Evolutionary conservation across 2,329 filamentous ascomycete genomes (phyloP).

Genomic region (Diplocarpon rosae): DNA sequence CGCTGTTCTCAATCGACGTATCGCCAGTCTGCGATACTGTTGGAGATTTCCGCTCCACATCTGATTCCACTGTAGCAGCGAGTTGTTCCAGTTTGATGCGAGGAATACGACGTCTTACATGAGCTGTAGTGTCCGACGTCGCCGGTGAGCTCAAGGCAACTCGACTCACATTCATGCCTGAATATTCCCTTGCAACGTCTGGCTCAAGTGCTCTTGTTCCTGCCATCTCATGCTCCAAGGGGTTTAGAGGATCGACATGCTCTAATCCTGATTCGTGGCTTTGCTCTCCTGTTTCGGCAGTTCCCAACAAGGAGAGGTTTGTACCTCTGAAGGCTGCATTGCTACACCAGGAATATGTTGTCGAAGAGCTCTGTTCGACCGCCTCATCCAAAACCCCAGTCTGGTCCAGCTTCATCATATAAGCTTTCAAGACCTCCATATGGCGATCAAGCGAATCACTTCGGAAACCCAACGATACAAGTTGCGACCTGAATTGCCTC

Average conservation of each 20-base stretch:
- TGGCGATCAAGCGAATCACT: slow-evolving; percentile 6
- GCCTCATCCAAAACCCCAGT: slow-evolving; percentile 8
- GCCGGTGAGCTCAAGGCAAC: neutral
- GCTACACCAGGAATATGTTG: neutral
- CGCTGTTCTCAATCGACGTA: neutral
- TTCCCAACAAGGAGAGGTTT: slow-evolving; percentile 2
- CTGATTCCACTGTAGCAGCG: neutral
- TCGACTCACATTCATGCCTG: neutral
- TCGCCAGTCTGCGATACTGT: neutral
- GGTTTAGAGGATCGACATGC: neutral
- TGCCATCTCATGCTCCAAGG: neutral
- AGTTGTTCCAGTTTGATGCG: slow-evolving; percentile 1
- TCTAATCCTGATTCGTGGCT: neutral
- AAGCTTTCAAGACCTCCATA: slow-evolving; percentile 7
- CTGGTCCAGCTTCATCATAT: slow-evolving; percentile 10
- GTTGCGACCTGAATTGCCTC: slow-evolving; percentile 9
- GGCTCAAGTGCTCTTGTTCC: neutral
- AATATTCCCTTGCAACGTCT: neutral
- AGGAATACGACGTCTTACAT: neutral
- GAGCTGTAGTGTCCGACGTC: neutral
- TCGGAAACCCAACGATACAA: slow-evolving; percentile 7
- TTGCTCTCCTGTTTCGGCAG: neutral
- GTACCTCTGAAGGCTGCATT: neutral
- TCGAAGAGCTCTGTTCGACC: neutral
- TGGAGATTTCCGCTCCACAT: no score